A percentile compares a stretch with the other conserved stretches of the same genome.
Conservation (phyloP, 352 stramenopile genomes). For the Phytophthora europaea region DNA sequence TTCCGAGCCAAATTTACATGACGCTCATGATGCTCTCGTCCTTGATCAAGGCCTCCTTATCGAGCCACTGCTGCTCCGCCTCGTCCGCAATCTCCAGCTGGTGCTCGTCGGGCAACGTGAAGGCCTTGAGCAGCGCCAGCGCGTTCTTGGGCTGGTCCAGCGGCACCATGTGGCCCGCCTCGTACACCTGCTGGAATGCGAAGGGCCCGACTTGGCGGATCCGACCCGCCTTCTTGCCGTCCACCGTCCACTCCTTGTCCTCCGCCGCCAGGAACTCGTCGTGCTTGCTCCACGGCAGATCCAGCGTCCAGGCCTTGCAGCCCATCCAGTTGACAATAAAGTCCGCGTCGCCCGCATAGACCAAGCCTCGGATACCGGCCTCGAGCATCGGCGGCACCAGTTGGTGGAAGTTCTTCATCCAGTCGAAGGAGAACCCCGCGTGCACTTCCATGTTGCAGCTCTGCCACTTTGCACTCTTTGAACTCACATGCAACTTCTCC, state of each 20-base stretch:
- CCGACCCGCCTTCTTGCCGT: slow-evolving; percentile 71
- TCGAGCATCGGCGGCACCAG: slow-evolving; percentile 94
- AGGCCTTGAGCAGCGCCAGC: slow-evolving; percentile 95
- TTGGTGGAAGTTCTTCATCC: slow-evolving; percentile 97
- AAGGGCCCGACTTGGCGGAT: slow-evolving; percentile 75
- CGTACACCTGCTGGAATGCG: slow-evolving; percentile 96
- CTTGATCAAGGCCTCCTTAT: slow-evolving; percentile 40
- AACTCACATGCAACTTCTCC: slow-evolving; percentile 88
- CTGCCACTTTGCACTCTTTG: slow-evolving; percentile 89
- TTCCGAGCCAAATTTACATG: slow-evolving; percentile 33
- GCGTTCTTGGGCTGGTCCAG: slow-evolving; percentile 94
- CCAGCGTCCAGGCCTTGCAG: slow-evolving; percentile 96
- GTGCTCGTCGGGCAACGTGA: slow-evolving; percentile 66
- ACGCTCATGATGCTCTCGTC: slow-evolving; percentile 53
- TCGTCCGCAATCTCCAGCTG: slow-evolving; percentile 28
- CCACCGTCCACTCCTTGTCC: slow-evolving; percentile 71
- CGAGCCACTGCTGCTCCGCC: slow-evolving; percentile 30
- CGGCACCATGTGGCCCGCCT: slow-evolving; percentile 97
- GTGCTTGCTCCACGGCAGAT: slow-evolving; percentile 92
- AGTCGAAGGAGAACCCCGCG: slow-evolving; percentile 94
- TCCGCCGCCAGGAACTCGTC: slow-evolving; percentile 56
- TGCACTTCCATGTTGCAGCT: slow-evolving; percentile 97
- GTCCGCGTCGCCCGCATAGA: slow-evolving; percentile 98
- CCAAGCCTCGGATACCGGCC: slow-evolving; percentile 90
- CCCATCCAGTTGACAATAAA: slow-evolving; percentile 99